phyloP scores from a whole-genome alignment of 139 green algal species.

The Micromonas commoda region DNA sequence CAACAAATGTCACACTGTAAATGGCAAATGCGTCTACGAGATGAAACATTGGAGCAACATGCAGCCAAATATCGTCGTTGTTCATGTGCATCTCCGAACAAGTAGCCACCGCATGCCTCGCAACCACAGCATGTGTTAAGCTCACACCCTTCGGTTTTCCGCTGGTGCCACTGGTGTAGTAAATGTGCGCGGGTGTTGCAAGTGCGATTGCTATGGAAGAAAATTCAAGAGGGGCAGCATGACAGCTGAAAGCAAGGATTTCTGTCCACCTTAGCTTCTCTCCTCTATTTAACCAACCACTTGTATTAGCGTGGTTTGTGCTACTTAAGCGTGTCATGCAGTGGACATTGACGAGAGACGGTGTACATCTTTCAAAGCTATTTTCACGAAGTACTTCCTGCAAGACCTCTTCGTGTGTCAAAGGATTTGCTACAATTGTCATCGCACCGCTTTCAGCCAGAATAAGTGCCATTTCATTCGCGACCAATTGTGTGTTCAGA shows the following conservation, averaged over 20 bases:
- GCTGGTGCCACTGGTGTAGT: conserved; percentile 65
- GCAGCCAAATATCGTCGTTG: conserved; percentile 67
- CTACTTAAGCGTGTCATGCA: neutral
- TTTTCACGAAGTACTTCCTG: neutral
- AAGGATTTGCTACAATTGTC: neutral
- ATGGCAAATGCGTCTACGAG: conserved; percentile 88
- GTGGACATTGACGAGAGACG: too few relatives aligned
- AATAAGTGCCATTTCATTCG: neutral
- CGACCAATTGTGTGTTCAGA: conserved; percentile 21
- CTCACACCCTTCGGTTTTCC: conserved; percentile 73
- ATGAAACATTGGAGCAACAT: conserved; percentile 89
- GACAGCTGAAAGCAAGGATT: neutral
- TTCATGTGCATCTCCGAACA: conserved; percentile 70
- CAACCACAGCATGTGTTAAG: conserved; percentile 67
- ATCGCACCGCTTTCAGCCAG: neutral
- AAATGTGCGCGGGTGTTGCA: conserved; percentile 30
- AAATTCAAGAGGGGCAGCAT: neutral
- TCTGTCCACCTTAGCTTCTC: neutral
- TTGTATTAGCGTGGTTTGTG: neutral
- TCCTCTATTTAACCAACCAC: neutral
- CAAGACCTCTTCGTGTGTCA: neutral
- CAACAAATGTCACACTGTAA: conserved; percentile 74
- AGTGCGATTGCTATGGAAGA: neutral
- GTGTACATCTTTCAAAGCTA: too few relatives aligned
- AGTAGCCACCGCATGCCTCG: conserved; percentile 64